A percentile compares a stretch with the other conserved stretches of the same genome.
Conservation (phyloP, 805 yeast genomes). For the Candida maesae region DNA sequence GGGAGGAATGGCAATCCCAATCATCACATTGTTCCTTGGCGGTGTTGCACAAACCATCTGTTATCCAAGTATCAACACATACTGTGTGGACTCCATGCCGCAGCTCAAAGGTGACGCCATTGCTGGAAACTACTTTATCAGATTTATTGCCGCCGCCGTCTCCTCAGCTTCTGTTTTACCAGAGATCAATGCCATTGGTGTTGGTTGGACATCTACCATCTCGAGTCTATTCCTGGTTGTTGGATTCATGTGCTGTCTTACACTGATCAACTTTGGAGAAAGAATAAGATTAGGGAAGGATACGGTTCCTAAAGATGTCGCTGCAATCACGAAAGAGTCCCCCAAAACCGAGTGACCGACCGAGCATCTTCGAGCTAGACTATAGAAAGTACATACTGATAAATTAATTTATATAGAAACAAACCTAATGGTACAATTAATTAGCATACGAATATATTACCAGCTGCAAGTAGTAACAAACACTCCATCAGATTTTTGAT, state of each 20-base stretch:
- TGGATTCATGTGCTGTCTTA: constrained; percentile 33
- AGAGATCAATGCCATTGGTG: constrained; percentile 45
- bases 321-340: too few species aligned
- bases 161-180: constrained; percentile 47
- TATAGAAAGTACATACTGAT: too few species aligned
- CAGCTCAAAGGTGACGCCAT: constrained; percentile 52
- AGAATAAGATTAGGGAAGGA: constrained; percentile 26
- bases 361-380: too few species aligned
- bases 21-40: constrained; percentile 42
- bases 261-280: constrained; percentile 39
- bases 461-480: too few species aligned
- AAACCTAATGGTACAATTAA: too few species aligned
- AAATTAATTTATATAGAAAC: too few species aligned
- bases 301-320: too few species aligned
- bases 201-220: constrained; percentile 55
- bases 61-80: constrained; percentile 52
- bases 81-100: constrained; percentile 57
- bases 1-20: constrained; percentile 55
- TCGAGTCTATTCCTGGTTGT: constrained; percentile 40
- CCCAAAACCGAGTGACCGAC: too few species aligned
- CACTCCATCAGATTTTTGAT: too few species aligned
- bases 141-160: constrained; percentile 49
- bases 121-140: constrained; percentile 47
- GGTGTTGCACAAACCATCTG: constrained; percentile 49
- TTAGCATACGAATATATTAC: too few species aligned